These are phyloP conservation scores for Gryganskiella cystojenkinii DNA, from an alignment of 192 early-diverging fungal genomes.

Conservation along the genomic window DNA sequence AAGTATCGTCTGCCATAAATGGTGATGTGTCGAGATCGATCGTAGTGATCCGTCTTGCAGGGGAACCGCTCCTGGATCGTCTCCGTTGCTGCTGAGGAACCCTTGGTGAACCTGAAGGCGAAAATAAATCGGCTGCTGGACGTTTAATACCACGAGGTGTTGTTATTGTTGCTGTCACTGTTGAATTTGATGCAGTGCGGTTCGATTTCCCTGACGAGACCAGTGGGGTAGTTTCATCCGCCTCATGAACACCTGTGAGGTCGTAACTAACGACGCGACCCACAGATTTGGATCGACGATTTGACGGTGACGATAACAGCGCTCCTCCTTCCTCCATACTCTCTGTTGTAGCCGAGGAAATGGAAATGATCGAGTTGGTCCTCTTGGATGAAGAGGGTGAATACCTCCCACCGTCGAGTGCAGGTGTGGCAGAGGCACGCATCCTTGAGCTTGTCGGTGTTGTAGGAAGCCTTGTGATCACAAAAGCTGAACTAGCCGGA, in stretches of 20 bases:
- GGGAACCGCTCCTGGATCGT: constrained; percentile 9
- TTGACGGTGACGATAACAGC: background rate
- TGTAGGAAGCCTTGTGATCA: constrained; percentile 6
- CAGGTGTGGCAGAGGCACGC: background rate
- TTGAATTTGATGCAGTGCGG: too few relatives aligned
- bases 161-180: too few relatives aligned
- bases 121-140: constrained; percentile 17
- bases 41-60: background rate
- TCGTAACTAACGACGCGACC: background rate
- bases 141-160: constrained; percentile 22
- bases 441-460: constrained; percentile 4
- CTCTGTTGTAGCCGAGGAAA: constrained; percentile 26
- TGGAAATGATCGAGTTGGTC: constrained; percentile 43
- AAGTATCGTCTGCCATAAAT: too few relatives aligned
- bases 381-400: constrained; percentile 3
- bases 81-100: constrained; percentile 5
- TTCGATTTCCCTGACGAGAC: too few relatives aligned
- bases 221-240: background rate
- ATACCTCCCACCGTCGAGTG: background rate
- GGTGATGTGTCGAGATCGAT: too few relatives aligned
- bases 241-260: background rate
- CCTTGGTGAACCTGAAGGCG: constrained; percentile 15
- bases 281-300: background rate
- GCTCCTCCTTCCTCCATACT: constrained; percentile 25
- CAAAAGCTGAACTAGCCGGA: constrained; percentile 13